These are phyloP conservation scores for Crotalaria pallida DNA, from an alignment of 306 rosid genomes.

Conservation along the genomic window DNA sequence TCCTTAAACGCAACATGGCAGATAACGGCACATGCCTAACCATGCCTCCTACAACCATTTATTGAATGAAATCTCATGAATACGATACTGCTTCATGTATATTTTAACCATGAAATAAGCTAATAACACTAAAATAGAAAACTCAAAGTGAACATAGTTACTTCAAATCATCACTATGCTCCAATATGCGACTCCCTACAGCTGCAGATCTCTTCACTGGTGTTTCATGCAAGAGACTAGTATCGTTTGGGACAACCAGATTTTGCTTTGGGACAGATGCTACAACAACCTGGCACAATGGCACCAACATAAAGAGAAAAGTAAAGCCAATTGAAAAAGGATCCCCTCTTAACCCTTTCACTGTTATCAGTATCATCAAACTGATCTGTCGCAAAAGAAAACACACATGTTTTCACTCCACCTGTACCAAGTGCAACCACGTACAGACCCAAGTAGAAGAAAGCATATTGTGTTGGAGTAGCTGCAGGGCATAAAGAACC, in stretches of 20 bases:
- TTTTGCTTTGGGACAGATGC: conserved; percentile 68
- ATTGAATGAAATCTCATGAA: too few species aligned
- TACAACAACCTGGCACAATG: conserved; percentile 83
- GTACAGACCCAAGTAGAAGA: conserved; percentile 89
- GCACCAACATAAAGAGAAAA: conserved; percentile 86
- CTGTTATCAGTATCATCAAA: conserved; percentile 85
- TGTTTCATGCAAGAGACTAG: conserved; percentile 66
- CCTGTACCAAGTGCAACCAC: conserved; percentile 95
- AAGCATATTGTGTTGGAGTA: conserved; percentile 71
- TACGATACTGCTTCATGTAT: too few species aligned
- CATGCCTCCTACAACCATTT: too few species aligned
- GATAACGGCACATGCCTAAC: too few species aligned
- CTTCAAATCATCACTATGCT: conserved; percentile 77
- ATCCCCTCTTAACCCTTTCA: conserved; percentile 87
- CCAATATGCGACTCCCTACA: conserved; percentile 90
- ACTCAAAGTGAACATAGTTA: conserved; percentile 26
- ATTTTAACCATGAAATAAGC: too few species aligned
- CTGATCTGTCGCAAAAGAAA: conserved; percentile 94
- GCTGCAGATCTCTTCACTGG: conserved; percentile 71
- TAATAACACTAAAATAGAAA: too few species aligned
- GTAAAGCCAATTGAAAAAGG: too few species aligned
- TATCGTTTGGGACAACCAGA: conserved; percentile 61
- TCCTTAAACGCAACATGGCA: too few species aligned
- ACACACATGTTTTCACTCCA: conserved; percentile 94
- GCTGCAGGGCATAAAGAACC: conserved; percentile 76